phyloP scores from a whole-genome alignment of 768 basidiomycete species.

The Phanerochaete carnosa region DNA sequence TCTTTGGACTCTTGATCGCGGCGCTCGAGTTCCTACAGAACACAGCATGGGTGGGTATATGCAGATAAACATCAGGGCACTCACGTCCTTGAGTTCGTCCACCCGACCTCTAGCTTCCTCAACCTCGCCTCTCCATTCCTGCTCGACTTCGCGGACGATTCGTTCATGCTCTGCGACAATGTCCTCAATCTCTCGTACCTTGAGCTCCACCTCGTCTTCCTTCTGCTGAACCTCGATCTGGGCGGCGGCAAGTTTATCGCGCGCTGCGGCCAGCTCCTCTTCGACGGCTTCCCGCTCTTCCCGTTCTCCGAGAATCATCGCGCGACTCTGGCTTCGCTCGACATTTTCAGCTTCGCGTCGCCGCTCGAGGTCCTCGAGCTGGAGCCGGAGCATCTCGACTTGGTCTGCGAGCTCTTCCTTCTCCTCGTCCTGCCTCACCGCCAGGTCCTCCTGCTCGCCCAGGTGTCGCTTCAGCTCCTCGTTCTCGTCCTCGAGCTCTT shows the following conservation, averaged over 20 bases:
- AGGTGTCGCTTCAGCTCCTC: constrained; percentile 55
- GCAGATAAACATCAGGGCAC: constrained; percentile 16
- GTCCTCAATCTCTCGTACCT: constrained; percentile 75
- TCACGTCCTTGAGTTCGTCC: constrained; percentile 75
- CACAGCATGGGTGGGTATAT: constrained; percentile 7
- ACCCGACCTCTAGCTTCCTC: constrained; percentile 75
- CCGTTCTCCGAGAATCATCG: constrained; percentile 63
- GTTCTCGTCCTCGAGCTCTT: constrained; percentile 60
- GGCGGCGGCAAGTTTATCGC: constrained; percentile 76
- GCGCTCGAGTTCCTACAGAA: constrained; percentile 63
- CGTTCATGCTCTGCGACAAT: constrained; percentile 70
- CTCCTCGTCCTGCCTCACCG: constrained; percentile 63
- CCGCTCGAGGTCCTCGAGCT: constrained; percentile 63
- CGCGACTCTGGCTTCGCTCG: constrained; percentile 74
- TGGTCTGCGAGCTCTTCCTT: constrained; percentile 68
- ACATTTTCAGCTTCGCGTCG: constrained; percentile 58
- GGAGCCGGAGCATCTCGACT: constrained; percentile 57
- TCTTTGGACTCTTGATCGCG: constrained; percentile 78
- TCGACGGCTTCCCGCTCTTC: constrained; percentile 80
- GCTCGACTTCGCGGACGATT: constrained; percentile 71
- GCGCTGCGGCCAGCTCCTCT: constrained; percentile 66
- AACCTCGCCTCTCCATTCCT: constrained; percentile 87
- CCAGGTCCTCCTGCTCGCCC: constrained; percentile 55
- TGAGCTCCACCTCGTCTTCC: constrained; percentile 83
- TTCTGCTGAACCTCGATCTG: constrained; percentile 82